Evolutionary conservation across 83 land plant species (phyloP), one percentile per base, ranked within the genome.

Genomic region (Isoetes engelmannii): DNA sequence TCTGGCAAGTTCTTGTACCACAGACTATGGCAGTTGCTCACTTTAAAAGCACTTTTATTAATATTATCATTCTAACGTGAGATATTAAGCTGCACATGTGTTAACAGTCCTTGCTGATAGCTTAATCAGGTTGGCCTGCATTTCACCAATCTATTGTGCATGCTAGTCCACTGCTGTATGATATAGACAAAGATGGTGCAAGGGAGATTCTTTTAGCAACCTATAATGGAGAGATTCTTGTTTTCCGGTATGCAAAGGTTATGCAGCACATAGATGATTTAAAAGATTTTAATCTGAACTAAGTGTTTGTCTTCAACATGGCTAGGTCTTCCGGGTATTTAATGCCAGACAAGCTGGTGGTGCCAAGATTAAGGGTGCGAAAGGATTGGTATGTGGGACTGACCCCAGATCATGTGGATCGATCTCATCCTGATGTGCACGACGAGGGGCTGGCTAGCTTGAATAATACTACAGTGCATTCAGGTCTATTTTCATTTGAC

Each of bases 331-430:
- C 97, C 37, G 99, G 99, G 2, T 95, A 84, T 74, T 45, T 84
- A 64, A 83, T 90, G 90, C 5, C 81, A 37, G 97, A 95, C 19
- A 95, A 91, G 65, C 47, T 95, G 45, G 86, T 69, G 55, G 77
- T 95, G 53, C 99, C 97, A 51, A 79, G 97, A 48, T 74, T 84
- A 70, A 79, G 70, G 59, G 89, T 84, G 55, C 86, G 77, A n/a
- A 95, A 95, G 69, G 84, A 88, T 72, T 95, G 99, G 99, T 82
- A 95, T 74, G 97, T 84, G 59, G 97, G 97, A 13, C 77, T 95
- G 79, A 45, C 81, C 64, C 76, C 85, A 37, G 97, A 95, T 59
- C 93, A 89, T 61, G 84, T 77, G 50, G 93, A 95, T 57, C 96
- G 97, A 59, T 78, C 93, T 43, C 99, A 90, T 77, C 92, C 97